phyloP scores from a whole-genome alignment of 345 rosid genomes.

The Mallotus nudiflorus region DNA sequence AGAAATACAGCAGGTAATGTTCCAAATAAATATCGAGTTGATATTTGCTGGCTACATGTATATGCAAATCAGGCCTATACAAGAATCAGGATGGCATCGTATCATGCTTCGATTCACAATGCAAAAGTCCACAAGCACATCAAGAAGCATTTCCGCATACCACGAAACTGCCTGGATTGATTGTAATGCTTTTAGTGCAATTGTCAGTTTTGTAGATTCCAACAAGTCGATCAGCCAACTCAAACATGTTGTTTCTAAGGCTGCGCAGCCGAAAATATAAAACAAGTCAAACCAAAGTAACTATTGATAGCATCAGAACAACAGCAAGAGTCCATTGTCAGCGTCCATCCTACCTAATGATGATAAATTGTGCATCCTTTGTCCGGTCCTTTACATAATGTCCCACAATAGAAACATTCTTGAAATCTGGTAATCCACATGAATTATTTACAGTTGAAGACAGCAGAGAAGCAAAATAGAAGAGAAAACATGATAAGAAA shows the following conservation, averaged over 20 bases:
- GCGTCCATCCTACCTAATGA: slow-evolving; percentile 66
- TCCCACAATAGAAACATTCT: slow-evolving; percentile 96
- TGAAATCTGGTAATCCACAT: slow-evolving; percentile 64
- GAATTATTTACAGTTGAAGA: slow-evolving; percentile 11
- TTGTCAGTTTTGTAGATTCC: slow-evolving; percentile 97
- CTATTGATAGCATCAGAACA: background rate
- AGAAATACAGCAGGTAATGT: background rate
- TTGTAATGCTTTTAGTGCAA: slow-evolving; percentile 95
- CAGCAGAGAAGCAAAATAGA: background rate
- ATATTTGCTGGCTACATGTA: slow-evolving; percentile 13
- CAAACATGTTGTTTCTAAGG: slow-evolving; percentile 98
- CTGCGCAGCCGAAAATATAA: slow-evolving; percentile 42
- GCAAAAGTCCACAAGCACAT: background rate
- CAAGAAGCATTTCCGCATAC: slow-evolving; percentile 62
- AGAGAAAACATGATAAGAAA: background rate
- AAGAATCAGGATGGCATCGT: background rate
- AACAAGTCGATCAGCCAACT: slow-evolving; percentile 88
- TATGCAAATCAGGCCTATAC: background rate
- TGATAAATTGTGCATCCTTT: slow-evolving; percentile 91
- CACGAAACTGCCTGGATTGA: slow-evolving; percentile 80
- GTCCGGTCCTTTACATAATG: slow-evolving; percentile 98
- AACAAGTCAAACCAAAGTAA: background rate
- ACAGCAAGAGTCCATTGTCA: background rate
- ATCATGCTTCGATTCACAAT: background rate
- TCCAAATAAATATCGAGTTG: slow-evolving; percentile 23